Conservation (phyloP, 1,284 basidiomycete genomes). For the Rhodotorula sp. region DNA sequence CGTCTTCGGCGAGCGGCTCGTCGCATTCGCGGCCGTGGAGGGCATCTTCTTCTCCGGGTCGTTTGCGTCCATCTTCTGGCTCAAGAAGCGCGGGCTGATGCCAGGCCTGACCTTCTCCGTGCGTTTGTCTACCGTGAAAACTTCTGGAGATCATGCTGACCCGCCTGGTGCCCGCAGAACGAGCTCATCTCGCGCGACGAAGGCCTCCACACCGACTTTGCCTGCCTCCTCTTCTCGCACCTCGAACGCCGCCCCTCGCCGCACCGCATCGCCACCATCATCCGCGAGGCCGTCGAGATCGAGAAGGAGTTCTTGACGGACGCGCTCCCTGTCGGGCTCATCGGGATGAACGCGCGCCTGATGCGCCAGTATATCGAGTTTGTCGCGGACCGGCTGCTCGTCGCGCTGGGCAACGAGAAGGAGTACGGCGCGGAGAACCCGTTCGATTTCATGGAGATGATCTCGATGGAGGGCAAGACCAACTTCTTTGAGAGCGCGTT, state of each 20-base stretch:
- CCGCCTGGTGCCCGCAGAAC: slow-evolving; percentile 47
- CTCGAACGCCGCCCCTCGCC: slow-evolving; percentile 54
- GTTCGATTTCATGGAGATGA: slow-evolving; percentile 56
- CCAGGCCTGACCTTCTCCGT: slow-evolving; percentile 52
- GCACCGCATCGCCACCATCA: slow-evolving; percentile 52
- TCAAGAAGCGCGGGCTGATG: slow-evolving; percentile 58
- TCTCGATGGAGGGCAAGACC: slow-evolving; percentile 50
- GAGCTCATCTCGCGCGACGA: slow-evolving; percentile 57
- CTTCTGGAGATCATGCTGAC: slow-evolving; percentile 7
- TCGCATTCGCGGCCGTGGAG: slow-evolving; percentile 56
- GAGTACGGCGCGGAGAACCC: slow-evolving; percentile 48
- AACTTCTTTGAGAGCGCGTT: background rate
- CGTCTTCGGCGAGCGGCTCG: slow-evolving; percentile 54
- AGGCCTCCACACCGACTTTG: slow-evolving; percentile 57
- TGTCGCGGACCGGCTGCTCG: slow-evolving; percentile 54
- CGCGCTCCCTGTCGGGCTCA: slow-evolving; percentile 52
- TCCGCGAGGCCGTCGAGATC: slow-evolving; percentile 54
- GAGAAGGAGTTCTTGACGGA: slow-evolving; percentile 54
- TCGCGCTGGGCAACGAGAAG: slow-evolving; percentile 53
- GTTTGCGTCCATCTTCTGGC: slow-evolving; percentile 57
- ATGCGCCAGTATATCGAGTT: slow-evolving; percentile 52
- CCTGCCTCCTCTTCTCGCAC: slow-evolving; percentile 56
- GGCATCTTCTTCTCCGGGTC: slow-evolving; percentile 57
- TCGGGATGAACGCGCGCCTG: slow-evolving; percentile 53
- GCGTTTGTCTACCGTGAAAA: background rate